phyloP scores from a whole-genome alignment of 208 protist species.

The Herpetomonas tarakana region DNA sequence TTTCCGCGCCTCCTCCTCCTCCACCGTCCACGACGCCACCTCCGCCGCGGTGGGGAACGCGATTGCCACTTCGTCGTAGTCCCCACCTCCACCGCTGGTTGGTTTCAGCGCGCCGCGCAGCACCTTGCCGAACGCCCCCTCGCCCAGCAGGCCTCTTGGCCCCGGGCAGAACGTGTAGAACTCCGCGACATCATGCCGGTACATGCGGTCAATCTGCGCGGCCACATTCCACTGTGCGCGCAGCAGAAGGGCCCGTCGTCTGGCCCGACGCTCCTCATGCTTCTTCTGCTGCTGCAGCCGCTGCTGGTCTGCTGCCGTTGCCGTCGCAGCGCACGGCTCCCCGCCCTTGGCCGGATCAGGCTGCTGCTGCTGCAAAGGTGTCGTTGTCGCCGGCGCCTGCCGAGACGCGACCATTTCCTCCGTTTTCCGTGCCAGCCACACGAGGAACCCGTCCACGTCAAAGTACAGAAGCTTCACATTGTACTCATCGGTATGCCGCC shows the following conservation, averaged over 20 bases:
- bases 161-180: constrained; percentile 35
- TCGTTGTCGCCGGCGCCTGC: constrained; percentile 1
- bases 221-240: constrained; percentile 36
- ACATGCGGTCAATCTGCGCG: constrained; percentile 50
- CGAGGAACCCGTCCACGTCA: constrained; percentile 18
- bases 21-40: neutral
- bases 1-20: constrained; percentile 7
- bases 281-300: neutral
- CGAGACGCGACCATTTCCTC: neutral
- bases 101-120: constrained; percentile 28
- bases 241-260: constrained; percentile 24
- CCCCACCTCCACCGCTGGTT: neutral
- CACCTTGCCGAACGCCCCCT: constrained; percentile 47
- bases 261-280: constrained; percentile 3
- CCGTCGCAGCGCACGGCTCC: neutral
- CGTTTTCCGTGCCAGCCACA: constrained; percentile 8
- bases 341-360: neutral
- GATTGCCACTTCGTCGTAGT: neutral
- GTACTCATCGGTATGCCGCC: constrained; percentile 29
- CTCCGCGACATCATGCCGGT: constrained; percentile 33
- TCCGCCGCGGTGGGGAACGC: neutral
- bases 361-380: neutral
- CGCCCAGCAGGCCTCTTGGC: constrained; percentile 20
- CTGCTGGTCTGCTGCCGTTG: neutral
- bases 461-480: constrained; percentile 41